Conservation (phyloP, 2,329 filamentous ascomycete genomes). For the Trichoderma semiorbis region DNA sequence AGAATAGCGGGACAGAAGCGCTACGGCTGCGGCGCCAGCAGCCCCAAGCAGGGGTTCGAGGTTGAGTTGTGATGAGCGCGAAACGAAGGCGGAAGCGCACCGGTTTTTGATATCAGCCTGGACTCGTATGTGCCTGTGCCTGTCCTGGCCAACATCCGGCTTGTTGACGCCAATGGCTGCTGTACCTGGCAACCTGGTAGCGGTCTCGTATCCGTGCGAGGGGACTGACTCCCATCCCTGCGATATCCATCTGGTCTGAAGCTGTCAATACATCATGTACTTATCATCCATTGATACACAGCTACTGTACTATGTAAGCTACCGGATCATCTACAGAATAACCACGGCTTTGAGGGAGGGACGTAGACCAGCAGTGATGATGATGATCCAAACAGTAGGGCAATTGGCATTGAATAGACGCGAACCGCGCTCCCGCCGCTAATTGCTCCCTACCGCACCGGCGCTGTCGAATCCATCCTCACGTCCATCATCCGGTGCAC, state of each 20-base stretch:
- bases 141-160: background rate
- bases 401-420: background rate
- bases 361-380: background rate
- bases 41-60: slow-evolving; percentile 12
- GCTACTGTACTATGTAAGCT: background rate
- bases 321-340: background rate
- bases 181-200: background rate
- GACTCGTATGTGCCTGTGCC: background rate
- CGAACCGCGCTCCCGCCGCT: background rate
- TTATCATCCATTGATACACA: background rate
- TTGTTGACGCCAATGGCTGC: background rate
- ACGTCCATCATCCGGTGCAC: background rate
- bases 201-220: slow-evolving; percentile 9
- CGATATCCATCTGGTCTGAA: background rate
- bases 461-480: background rate
- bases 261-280: background rate
- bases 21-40: slow-evolving; percentile 17
- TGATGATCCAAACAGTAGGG: background rate
- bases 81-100: slow-evolving; percentile 8
- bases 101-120: slow-evolving; percentile 9
- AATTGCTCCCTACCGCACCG: background rate
- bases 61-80: slow-evolving; percentile 15
- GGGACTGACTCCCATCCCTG: background rate
- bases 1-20: slow-evolving; percentile 18
- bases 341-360: background rate